Percentiles rank a stretch among this genome's conserved stretches.
These are phyloP conservation scores for Thalassia testudinum DNA, from an alignment of 116 monocot genomes.

Conservation along the genomic window DNA sequence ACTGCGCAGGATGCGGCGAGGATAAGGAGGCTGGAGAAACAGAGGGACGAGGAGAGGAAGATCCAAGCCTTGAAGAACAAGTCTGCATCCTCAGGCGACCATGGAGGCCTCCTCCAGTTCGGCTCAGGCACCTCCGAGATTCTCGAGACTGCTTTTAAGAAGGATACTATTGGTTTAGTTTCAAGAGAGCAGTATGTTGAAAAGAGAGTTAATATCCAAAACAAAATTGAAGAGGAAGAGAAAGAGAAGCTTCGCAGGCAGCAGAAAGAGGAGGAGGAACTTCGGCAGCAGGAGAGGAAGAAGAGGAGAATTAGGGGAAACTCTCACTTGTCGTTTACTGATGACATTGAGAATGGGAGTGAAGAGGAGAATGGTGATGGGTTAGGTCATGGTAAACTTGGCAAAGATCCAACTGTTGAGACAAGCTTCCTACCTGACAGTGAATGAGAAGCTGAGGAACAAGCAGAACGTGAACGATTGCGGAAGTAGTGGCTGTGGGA, in stretches of 20 bases:
- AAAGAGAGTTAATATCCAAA: constrained; percentile 94
- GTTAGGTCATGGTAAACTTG: constrained; percentile 52
- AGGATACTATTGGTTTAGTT: constrained; percentile 97
- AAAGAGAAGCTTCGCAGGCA: constrained; percentile 93
- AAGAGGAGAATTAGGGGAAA: constrained; percentile 78
- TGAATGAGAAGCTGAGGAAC: constrained; percentile 97
- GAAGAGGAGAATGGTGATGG: constrained; percentile 46
- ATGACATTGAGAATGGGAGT: constrained; percentile 84
- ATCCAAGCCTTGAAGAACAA: constrained; percentile 94
- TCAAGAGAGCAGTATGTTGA: constrained; percentile 98
- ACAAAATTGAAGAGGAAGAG: constrained; percentile 98
- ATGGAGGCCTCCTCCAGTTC: constrained; percentile 95
- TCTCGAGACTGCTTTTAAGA: constrained; percentile 97
- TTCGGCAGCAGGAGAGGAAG: constrained; percentile 72
- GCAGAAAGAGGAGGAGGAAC: constrained; percentile 93
- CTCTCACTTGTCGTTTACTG: constrained; percentile 70
- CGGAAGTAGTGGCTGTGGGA: constrained; percentile 77
- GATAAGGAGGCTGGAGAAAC: constrained; percentile 95
- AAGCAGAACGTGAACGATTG: constrained; percentile 83
- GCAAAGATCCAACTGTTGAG: constrained; percentile 92
- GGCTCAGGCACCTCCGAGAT: constrained; percentile 99
- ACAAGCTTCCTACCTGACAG: constrained; percentile 98
- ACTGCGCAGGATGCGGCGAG: constrained; percentile 91
- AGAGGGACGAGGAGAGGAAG: constrained; percentile 92
- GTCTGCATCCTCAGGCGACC: constrained; percentile 53